These are phyloP conservation scores for Inga oerstediana DNA, from an alignment of 306 rosid species.

Conservation along the genomic window DNA sequence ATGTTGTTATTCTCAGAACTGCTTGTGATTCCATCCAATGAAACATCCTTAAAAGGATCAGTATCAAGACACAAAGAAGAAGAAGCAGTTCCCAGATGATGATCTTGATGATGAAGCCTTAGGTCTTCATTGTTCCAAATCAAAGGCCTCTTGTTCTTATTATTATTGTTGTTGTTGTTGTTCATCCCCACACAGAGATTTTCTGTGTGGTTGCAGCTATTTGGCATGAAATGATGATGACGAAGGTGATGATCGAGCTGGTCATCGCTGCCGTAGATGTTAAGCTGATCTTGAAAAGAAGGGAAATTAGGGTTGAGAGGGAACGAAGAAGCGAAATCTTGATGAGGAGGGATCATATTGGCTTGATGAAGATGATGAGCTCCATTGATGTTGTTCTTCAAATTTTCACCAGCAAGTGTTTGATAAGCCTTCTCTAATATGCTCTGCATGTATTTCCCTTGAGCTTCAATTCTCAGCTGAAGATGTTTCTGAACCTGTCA, in stretches of 20 bases:
- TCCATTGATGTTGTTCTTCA: constrained; percentile 42
- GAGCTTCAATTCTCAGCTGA: constrained; percentile 97
- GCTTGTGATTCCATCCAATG: background rate
- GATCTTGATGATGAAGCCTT: background rate
- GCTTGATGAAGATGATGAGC: constrained; percentile 16
- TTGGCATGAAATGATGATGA: background rate
- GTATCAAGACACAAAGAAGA: background rate
- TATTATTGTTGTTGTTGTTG: background rate
- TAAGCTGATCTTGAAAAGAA: constrained; percentile 31
- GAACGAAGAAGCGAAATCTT: background rate
- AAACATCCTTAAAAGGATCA: constrained; percentile 4
- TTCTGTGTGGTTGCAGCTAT: background rate
- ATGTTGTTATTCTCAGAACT: background rate
- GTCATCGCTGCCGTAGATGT: background rate
- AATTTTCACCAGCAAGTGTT: constrained; percentile 94
- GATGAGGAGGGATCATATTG: background rate
- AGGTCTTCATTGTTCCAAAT: background rate
- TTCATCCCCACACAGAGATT: background rate
- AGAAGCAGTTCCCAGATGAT: background rate
- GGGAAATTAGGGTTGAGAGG: background rate
- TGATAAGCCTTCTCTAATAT: constrained; percentile 97
- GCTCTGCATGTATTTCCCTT: constrained; percentile 99
- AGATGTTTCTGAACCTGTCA: constrained; percentile 90
- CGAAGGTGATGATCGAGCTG: background rate
- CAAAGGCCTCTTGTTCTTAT: constrained; percentile 7